Evolutionary conservation across 208 protist genomes (phyloP), one percentile per base, ranked within the genome.

Genomic region (Trypanosoma cruzi): DNA sequence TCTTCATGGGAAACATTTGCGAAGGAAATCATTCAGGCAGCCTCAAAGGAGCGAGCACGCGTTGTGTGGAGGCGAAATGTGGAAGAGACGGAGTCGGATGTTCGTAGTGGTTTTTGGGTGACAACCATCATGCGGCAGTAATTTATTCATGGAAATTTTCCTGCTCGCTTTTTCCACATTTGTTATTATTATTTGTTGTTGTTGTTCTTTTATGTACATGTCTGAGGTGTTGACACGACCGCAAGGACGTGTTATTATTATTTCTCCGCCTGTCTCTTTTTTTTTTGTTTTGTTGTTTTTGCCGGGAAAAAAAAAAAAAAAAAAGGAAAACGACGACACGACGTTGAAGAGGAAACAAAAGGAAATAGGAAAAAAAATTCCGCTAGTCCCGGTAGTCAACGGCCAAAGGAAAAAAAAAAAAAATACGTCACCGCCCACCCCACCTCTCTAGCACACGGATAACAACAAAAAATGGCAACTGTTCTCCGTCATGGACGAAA

Each of bases 401-500:
- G 24, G 44, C 3, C 20, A 1, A 28, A 26, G 59, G 42, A 32
- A 59, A 62, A 53, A 70, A 70, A 26, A 4, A 1, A 53, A 36
- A 40, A 52, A 37, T 13, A 50, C 18, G 42, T 26, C 4, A 55
- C 29, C 22, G n/a, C 20, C 40, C 5, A 6, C 50, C 16, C 22
- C 4, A 34, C 16, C 36, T 34, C 22, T 4, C 31, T 59, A 20
- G 22, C 57, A 62, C 57, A n/a, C 20, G 46, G 49, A 53, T 40
- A 53, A 52, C 11, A 11, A 66, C 5, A 55, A 56, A 37, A 46
- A 40, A 95, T 95, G 90, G 82, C 88, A 28, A 77, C 80, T 24
- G 86, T 65, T 67, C 87, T 86, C 32, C 92, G 92, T 48, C 89
- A 90, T 74, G 88, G 92, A 36, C 72, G 92, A 36, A 97, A 97